A percentile compares a stretch with the other conserved stretches of the same genome.
Evolutionary conservation across 208 protist genomes (phyloP).

Genomic region (Balamuthia mandrillaris): DNA sequence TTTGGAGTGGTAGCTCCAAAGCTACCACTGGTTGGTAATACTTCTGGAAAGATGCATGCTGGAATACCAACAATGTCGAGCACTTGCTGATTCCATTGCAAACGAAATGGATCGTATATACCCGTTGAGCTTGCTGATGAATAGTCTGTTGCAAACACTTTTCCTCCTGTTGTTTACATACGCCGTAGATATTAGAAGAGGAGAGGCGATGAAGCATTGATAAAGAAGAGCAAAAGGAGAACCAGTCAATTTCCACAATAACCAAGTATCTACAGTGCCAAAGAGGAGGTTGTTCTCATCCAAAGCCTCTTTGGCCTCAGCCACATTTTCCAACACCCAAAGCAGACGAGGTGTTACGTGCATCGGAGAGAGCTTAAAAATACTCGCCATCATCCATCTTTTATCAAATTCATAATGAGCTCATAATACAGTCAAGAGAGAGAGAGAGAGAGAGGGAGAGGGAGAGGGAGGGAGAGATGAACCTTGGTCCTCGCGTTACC

Average conservation of each 20-base stretch:
- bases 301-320: constrained; percentile 20
- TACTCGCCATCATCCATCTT: constrained; percentile 1
- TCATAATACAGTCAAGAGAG: neutral
- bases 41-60: constrained; percentile 39
- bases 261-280: constrained; percentile 57
- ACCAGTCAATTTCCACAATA: constrained; percentile 55
- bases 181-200: no score
- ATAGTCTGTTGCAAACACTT: constrained; percentile 49
- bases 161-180: no score
- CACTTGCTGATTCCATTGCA: constrained; percentile 40
- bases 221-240: neutral
- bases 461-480: no score
- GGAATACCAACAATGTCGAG: constrained; percentile 43
- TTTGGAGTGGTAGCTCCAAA: constrained; percentile 11
- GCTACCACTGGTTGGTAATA: constrained; percentile 21
- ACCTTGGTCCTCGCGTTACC: neutral
- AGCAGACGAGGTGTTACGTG: constrained; percentile 20
- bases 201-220: neutral
- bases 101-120: constrained; percentile 11
- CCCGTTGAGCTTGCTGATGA: constrained; percentile 47
- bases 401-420: neutral
- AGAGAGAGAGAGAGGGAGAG: no score
- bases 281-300: constrained; percentile 47
- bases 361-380: constrained; percentile 20
- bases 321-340: constrained; percentile 48